phyloP scores from a whole-genome alignment of 768 basidiomycete genomes.

The Trametes cubensis region DNA sequence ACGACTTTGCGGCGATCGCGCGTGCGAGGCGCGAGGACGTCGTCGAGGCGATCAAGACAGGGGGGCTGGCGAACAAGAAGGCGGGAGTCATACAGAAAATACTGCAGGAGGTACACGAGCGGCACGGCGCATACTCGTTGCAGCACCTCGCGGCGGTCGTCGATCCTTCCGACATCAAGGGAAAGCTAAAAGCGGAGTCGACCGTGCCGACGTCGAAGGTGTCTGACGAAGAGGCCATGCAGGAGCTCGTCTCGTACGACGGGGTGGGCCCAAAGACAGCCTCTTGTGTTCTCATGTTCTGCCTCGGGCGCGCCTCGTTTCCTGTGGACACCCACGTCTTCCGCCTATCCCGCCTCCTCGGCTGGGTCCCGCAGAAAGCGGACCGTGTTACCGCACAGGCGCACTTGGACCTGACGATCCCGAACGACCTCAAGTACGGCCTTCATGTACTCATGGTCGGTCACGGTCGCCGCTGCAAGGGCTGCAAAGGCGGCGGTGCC shows the following conservation, averaged over 20 bases:
- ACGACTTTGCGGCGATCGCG: slow-evolving; percentile 54
- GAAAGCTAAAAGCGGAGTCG: slow-evolving; percentile 16
- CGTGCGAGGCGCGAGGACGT: slow-evolving; percentile 45
- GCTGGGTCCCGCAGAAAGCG: slow-evolving; percentile 51
- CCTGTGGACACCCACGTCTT: slow-evolving; percentile 70
- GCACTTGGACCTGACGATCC: slow-evolving; percentile 55
- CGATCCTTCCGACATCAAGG: slow-evolving; percentile 21
- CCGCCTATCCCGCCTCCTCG: slow-evolving; percentile 52
- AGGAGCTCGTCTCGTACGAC: slow-evolving; percentile 55
- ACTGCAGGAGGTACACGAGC: slow-evolving; percentile 44
- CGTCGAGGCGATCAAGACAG: slow-evolving; percentile 52
- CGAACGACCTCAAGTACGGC: slow-evolving; percentile 55
- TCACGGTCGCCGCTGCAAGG: slow-evolving; percentile 57
- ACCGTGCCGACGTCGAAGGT: slow-evolving; percentile 28
- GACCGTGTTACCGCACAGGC: slow-evolving; percentile 58
- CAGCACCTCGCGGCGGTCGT: slow-evolving; percentile 50
- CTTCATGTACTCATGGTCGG: slow-evolving; percentile 61
- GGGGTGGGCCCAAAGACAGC: slow-evolving; percentile 69
- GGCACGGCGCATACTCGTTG: slow-evolving; percentile 57
- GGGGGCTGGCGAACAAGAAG: slow-evolving; percentile 64
- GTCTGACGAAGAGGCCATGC: slow-evolving; percentile 55
- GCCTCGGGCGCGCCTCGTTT: slow-evolving; percentile 60
- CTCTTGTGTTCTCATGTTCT: slow-evolving; percentile 63
- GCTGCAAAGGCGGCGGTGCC: slow-evolving; percentile 46
- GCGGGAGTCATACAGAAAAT: slow-evolving; percentile 56